A percentile compares a stretch with the other conserved stretches of the same genome.
Evolutionary conservation across 345 rosid species (phyloP).

Genomic region (Arabidopsis suecica): DNA sequence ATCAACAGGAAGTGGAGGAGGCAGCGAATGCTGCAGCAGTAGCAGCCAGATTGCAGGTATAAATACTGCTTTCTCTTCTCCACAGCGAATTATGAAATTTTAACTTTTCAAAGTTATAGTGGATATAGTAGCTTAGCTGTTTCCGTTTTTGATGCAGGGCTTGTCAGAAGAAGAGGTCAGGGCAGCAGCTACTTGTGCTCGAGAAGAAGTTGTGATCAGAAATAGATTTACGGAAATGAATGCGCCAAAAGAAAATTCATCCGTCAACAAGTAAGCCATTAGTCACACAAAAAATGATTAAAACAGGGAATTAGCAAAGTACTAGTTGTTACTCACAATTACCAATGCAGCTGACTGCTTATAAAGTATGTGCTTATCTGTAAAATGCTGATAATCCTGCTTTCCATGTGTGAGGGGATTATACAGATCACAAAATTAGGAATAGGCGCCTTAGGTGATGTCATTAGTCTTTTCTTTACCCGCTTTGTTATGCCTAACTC

Average conservation of each 20-base stretch:
- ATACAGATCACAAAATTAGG: slow-evolving; percentile 14
- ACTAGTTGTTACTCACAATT: slow-evolving; percentile 18
- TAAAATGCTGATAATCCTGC: slow-evolving; percentile 24
- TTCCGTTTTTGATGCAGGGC: slow-evolving; percentile 62
- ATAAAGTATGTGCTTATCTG: slow-evolving; percentile 13
- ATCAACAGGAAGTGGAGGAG: slow-evolving; percentile 98
- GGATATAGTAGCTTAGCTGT: slow-evolving; percentile 29
- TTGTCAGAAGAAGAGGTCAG: slow-evolving; percentile 98
- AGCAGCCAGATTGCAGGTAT: slow-evolving; percentile 90
- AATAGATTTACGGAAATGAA: slow-evolving; percentile 95
- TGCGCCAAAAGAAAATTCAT: slow-evolving; percentile 90
- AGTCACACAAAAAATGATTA: slow-evolving; percentile 13
- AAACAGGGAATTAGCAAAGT: slow-evolving; percentile 16
- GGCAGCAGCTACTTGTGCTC: slow-evolving; percentile 93
- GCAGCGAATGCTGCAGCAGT: slow-evolving; percentile 94
- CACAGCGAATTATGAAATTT: background rate
- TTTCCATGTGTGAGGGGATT: slow-evolving; percentile 15
- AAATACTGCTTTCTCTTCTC: slow-evolving; percentile 38
- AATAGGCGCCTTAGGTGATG: slow-evolving; percentile 28
- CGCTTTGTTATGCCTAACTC: slow-evolving; percentile 15
- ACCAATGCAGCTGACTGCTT: slow-evolving; percentile 16
- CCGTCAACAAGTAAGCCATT: slow-evolving; percentile 87
- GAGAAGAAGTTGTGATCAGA: slow-evolving; percentile 97
- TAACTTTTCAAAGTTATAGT: slow-evolving; percentile 8
- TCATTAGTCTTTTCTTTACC: slow-evolving; percentile 30